Conservation (phyloP, 768 basidiomycete genomes). For the Roridomyces roridus region DNA sequence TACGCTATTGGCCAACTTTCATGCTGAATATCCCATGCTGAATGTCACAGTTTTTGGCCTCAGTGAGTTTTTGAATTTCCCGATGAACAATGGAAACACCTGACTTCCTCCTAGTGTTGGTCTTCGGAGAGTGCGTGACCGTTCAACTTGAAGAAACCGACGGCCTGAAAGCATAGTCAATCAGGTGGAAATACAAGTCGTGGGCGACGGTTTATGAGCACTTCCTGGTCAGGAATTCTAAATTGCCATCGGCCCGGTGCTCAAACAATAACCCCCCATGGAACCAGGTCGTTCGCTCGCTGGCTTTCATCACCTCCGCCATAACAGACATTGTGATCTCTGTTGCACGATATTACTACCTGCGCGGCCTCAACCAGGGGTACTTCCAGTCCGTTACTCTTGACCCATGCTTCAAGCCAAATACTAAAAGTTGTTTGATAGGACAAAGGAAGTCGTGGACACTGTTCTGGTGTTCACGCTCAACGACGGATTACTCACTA, state of each 20-base stretch:
- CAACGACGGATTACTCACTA: conserved; percentile 15
- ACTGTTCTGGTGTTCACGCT: conserved; percentile 12
- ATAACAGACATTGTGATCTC: conserved; percentile 12
- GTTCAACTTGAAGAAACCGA: not conserved
- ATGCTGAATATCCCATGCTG: too few relatives aligned
- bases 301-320: conserved; percentile 23
- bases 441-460: conserved; percentile 14
- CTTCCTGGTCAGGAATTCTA: too few relatives aligned
- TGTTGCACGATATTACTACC: conserved; percentile 15
- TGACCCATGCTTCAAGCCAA: not conserved
- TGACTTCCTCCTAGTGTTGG: not conserved
- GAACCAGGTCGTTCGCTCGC: conserved; percentile 5
- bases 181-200: not conserved
- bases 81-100: too few relatives aligned
- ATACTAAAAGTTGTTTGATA: not conserved
- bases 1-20: too few relatives aligned
- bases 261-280: too few relatives aligned
- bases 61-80: not conserved
- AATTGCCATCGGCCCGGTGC: too few relatives aligned
- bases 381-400: conserved; percentile 4
- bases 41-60: conserved; percentile 1
- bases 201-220: too few relatives aligned
- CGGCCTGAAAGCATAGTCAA: not conserved
- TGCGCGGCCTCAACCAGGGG: too few relatives aligned
- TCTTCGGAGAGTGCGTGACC: conserved; percentile 2